Conservation (phyloP, 768 basidiomycete species). For the Lentinula raphanica region DNA sequence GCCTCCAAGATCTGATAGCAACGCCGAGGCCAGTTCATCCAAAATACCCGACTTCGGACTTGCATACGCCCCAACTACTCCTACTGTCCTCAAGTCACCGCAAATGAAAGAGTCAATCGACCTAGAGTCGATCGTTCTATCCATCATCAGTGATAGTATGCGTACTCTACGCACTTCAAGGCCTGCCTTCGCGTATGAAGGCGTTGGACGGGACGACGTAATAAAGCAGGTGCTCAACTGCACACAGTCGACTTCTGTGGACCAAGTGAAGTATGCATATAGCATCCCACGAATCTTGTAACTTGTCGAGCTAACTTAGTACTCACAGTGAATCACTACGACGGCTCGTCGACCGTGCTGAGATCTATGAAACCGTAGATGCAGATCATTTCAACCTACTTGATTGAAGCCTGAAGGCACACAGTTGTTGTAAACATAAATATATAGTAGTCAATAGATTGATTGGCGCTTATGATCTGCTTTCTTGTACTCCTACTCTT, state of each 20-base stretch:
- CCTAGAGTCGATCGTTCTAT: background rate
- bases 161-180: background rate
- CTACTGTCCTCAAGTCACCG: background rate
- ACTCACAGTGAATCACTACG: background rate
- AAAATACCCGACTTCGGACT: background rate
- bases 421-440: too few species aligned
- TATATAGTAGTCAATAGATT: background rate
- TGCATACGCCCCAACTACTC: background rate
- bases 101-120: background rate
- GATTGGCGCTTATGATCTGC: too few species aligned
- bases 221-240: background rate
- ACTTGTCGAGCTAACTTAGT: background rate
- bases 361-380: background rate
- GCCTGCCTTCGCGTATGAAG: background rate
- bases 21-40: background rate
- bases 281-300: background rate
- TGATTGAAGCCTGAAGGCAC: background rate
- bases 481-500: too few species aligned
- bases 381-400: conserved; percentile 3
- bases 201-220: background rate
- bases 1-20: background rate
- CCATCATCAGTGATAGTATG: background rate
- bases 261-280: background rate
- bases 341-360: background rate
- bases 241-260: background rate